Percentiles rank a stretch among this genome's conserved stretches.
These are phyloP conservation scores for Pleurotus pulmonarius DNA, from an alignment of 768 basidiomycete genomes.

Conservation along the genomic window DNA sequence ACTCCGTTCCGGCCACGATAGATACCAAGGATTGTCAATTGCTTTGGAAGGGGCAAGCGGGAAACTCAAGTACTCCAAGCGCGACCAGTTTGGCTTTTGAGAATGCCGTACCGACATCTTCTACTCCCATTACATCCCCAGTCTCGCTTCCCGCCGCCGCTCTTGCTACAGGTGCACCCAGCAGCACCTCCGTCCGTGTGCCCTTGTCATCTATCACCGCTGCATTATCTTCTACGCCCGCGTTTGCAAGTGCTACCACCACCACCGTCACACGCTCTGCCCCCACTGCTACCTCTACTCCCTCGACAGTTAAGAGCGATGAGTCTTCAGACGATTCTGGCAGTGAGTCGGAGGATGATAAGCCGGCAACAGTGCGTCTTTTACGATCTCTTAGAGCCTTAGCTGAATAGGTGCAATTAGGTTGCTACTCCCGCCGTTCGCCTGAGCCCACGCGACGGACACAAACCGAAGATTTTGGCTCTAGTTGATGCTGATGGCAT, in stretches of 20 bases:
- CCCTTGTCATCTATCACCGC: conserved; percentile 2
- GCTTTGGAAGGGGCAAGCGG: conserved; percentile 40
- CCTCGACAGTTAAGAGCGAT: not conserved
- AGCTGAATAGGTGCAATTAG: not conserved
- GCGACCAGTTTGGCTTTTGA: conserved; percentile 5
- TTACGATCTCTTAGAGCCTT: too few species aligned
- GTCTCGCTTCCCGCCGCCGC: not conserved
- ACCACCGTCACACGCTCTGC: conserved; percentile 6
- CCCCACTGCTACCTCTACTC: not conserved
- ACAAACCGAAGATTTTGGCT: conserved; percentile 14
- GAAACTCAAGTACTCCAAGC: conserved; percentile 4
- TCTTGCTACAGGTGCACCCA: not conserved
- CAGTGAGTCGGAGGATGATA: not conserved
- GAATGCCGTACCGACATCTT: conserved; percentile 7
- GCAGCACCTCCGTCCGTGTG: not conserved
- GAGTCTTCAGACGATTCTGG: not conserved
- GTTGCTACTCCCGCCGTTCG: not conserved
- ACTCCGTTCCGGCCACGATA: conserved; percentile 42
- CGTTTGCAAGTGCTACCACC: not conserved
- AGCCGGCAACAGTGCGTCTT: not conserved
- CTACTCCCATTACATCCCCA: conserved; percentile 3
- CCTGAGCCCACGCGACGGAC: conserved; percentile 4
- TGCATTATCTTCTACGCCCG: conserved; percentile 4
- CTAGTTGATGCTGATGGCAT: conserved; percentile 14
- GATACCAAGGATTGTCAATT: conserved; percentile 40